Base-by-base conservation (phyloP, 192 early-diverging fungal species). In the Chytriomyces confervae region DNA sequence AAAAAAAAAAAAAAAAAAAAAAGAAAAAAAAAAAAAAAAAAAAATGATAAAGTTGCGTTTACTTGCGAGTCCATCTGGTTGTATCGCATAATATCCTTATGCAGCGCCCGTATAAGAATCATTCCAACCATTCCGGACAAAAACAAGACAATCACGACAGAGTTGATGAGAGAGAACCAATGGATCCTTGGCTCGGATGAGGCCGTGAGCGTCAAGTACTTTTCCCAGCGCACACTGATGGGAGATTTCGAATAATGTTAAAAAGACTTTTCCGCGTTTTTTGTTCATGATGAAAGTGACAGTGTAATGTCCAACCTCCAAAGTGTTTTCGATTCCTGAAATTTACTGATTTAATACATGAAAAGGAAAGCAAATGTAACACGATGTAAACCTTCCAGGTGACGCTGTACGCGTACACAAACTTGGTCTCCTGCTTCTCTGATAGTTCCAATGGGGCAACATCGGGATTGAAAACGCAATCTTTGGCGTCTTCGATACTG, bases 141-240 rank as follows among this genome's bases (percentile, higher is more conserved):
- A 46, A 90, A 79, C 1, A 90, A 66, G 8, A 88, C 89, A 48
- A 90, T 86, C 24, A 88, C 76, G 16, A 88, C 80, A 13, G 89
- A 90, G 83, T 90, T 90, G 51, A 90, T 79, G 45, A 90, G 46
- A 61, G 83, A 84, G 75, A 90, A 90, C 89, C 89, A 90, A 70
- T 90, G 89, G 72, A 89, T 90, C 67, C 84, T 79, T 16, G 86
- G 83, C 60, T 90, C 88, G 5, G 66, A 78, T 6, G 76, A 47
- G 7, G 76, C 61, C 50, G 66, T 62, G 29, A 79, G 49, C 66
- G 62, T 47, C 61, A 83, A 62, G 67, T 83, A 83, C n/a, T 72
- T 69, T 11, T 83, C 77, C 82, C 82, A 83, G 29, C 77, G 68
- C 16, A 27, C 36, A 27, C 75, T 75, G 20, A 62, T 16, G 36